phyloP scores from a whole-genome alignment of 2,329 filamentous ascomycete genomes.

The Paecilomyces niveus region DNA sequence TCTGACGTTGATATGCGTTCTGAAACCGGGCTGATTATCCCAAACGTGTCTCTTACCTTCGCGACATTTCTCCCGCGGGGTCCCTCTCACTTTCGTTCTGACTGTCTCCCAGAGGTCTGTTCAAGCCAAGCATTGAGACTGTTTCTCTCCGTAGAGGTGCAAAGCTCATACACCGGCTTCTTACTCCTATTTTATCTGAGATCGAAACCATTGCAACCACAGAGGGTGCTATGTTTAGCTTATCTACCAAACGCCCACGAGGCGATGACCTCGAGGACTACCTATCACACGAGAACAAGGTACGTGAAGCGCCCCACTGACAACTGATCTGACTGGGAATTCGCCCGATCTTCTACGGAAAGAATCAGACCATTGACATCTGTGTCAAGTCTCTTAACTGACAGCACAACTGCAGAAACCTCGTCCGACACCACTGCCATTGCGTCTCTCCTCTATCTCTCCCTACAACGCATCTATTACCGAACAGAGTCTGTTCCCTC shows the following conservation, averaged over 20 bases:
- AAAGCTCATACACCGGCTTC: neutral
- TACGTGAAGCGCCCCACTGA: conserved; percentile 6
- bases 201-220: neutral
- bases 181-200: neutral
- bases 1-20: conserved; percentile 2
- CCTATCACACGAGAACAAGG: conserved; percentile 18
- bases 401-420: conserved; percentile 19
- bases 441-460: conserved; percentile 19
- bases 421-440: conserved; percentile 17
- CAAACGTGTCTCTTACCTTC: neutral
- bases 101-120: neutral
- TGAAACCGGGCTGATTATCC: conserved; percentile 2
- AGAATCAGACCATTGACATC: neutral
- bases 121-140: neutral
- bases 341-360: neutral
- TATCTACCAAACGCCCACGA: conserved; percentile 18
- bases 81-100: neutral
- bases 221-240: conserved; percentile 14
- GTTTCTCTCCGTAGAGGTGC: neutral
- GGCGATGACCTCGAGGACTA: conserved; percentile 52
- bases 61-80: neutral
- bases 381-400: conserved; percentile 2
- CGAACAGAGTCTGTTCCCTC: conserved; percentile 9
- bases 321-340: neutral
- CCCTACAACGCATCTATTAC: conserved; percentile 12